Conservation (phyloP, 2,329 filamentous ascomycete species). For the Colletotrichum salicis region DNA sequence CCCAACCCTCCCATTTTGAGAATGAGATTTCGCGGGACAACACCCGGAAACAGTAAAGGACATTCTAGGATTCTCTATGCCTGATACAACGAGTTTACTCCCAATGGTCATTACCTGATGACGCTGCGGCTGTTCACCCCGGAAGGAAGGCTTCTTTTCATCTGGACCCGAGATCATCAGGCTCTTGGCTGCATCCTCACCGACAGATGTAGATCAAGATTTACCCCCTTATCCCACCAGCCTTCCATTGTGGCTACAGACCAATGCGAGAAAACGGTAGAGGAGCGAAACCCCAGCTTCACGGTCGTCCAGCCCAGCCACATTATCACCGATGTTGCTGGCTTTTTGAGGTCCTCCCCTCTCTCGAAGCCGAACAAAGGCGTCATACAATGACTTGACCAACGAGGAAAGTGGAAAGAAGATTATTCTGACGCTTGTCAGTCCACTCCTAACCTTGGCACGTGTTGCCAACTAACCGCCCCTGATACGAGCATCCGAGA, state of each 20-base stretch:
- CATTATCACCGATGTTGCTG: not conserved
- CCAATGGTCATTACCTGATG: constrained; percentile 1
- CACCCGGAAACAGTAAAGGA: not conserved
- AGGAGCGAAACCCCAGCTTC: not conserved
- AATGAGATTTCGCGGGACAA: not conserved
- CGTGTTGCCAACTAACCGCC: constrained; percentile 6
- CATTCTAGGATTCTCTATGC: not conserved
- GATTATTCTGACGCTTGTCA: constrained; percentile 1
- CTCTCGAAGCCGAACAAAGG: not conserved
- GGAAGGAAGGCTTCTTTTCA: constrained; percentile 9
- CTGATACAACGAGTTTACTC: not conserved
- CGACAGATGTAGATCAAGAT: constrained; percentile 10
- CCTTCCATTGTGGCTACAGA: not conserved
- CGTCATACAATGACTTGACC: not conserved
- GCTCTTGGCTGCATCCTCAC: constrained; percentile 6
- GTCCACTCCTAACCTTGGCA: constrained; percentile 12
- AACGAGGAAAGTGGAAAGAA: not conserved
- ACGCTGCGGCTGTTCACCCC: not conserved
- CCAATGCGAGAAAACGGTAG: not conserved
- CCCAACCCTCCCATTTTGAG: not conserved
- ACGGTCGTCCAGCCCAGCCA: not conserved
- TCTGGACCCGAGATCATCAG: not conserved
- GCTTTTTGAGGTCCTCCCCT: constrained; percentile 4
- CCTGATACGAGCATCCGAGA: constrained; percentile 18
- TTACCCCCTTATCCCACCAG: not conserved